phyloP scores from a whole-genome alignment of 805 yeast genomes.

The Candida xiaguanensis region DNA sequence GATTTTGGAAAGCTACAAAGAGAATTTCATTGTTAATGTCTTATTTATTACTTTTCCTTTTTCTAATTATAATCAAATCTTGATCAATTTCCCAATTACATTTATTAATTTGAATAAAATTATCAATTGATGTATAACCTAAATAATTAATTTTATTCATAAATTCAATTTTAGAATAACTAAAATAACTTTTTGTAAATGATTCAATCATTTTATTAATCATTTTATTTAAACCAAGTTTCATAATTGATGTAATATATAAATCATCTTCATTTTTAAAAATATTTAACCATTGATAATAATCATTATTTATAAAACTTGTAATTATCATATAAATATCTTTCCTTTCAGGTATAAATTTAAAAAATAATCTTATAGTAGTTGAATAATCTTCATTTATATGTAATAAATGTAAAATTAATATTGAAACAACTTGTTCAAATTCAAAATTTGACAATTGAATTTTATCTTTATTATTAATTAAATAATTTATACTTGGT shows the following conservation, averaged over 20 bases:
- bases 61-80: neutral
- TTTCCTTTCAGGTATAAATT: conserved; percentile 18
- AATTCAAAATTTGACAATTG: conserved; percentile 20
- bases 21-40: no score
- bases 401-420: conserved; percentile 46
- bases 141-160: neutral
- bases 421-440: conserved; percentile 37
- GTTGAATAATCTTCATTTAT: conserved; percentile 27
- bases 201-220: conserved; percentile 26
- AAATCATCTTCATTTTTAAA: conserved; percentile 33
- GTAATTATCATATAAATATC: conserved; percentile 15
- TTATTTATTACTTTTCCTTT: neutral
- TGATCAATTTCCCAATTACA: conserved; percentile 1
- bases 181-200: conserved; percentile 33
- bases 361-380: conserved; percentile 29
- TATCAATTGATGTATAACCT: neutral
- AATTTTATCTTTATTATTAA: conserved; percentile 16
- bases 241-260: conserved; percentile 35
- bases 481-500: conserved; percentile 47
- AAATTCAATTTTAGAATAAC: conserved; percentile 2
- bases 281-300: conserved; percentile 23
- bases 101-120: neutral
- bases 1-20: no score
- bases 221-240: conserved; percentile 35
- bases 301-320: conserved; percentile 30